These are phyloP conservation scores for Cytospora piceae DNA, from an alignment of 2,329 filamentous ascomycete genomes.

Conservation along the genomic window DNA sequence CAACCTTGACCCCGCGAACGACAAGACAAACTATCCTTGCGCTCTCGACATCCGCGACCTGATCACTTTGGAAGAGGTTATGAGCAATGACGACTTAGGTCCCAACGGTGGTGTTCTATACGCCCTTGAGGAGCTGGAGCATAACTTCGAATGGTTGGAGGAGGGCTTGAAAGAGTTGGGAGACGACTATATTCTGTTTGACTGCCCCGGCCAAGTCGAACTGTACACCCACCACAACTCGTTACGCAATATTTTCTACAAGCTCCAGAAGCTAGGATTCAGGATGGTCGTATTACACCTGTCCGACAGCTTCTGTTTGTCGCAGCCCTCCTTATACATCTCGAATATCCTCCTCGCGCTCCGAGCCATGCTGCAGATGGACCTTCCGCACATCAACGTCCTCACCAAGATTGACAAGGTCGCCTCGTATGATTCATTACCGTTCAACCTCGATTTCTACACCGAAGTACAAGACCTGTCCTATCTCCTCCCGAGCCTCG, in stretches of 20 bases:
- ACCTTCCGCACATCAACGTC: constrained; percentile 93
- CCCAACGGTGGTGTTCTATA: constrained; percentile 93
- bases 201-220: constrained; percentile 96
- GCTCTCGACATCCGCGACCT: constrained; percentile 89
- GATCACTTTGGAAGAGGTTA: constrained; percentile 90
- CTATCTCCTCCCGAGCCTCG: constrained; percentile 79
- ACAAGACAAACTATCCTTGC: constrained; percentile 84
- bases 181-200: constrained; percentile 93
- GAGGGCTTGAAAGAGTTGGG: constrained; percentile 76
- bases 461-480: constrained; percentile 94
- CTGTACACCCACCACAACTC: constrained; percentile 95
- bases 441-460: constrained; percentile 96
- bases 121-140: constrained; percentile 91
- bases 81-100: constrained; percentile 86
- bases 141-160: constrained; percentile 92
- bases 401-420: constrained; percentile 98
- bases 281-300: constrained; percentile 91
- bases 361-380: constrained; percentile 97
- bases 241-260: constrained; percentile 87
- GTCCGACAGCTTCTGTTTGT: constrained; percentile 91
- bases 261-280: constrained; percentile 87
- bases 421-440: constrained; percentile 78
- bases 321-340: constrained; percentile 90
- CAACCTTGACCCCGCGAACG: constrained; percentile 97
- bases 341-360: constrained; percentile 91